A percentile compares a stretch with the other conserved stretches of the same genome.
Conservation (phyloP, 768 basidiomycete species). For the Calocybe indica region DNA sequence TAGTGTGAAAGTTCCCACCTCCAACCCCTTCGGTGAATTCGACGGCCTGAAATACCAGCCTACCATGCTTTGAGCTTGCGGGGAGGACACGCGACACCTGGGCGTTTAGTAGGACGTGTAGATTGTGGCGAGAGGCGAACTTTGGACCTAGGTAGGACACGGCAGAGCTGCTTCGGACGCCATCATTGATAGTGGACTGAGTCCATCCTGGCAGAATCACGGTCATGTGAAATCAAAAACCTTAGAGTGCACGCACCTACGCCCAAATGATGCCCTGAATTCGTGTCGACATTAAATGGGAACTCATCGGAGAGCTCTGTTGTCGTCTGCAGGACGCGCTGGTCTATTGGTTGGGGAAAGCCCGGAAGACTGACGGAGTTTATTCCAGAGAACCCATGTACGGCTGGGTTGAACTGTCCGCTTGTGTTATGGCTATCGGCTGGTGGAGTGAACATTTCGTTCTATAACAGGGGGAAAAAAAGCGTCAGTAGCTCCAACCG, state of each 20-base stretch:
- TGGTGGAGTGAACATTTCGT: neutral
- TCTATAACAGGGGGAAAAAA: neutral
- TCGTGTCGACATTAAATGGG: neutral
- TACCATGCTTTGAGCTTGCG: neutral
- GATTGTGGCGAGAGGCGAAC: constrained; percentile 18
- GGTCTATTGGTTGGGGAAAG: neutral
- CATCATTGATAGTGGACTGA: constrained; percentile 5
- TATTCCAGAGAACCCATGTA: neutral
- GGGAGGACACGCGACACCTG: constrained; percentile 21
- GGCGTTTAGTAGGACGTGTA: constrained; percentile 24
- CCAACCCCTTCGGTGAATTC: constrained; percentile 3
- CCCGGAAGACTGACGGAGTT: neutral
- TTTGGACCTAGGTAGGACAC: constrained; percentile 20
- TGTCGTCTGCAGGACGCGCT: neutral
- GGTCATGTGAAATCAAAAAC: neutral
- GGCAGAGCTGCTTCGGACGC: constrained; percentile 23
- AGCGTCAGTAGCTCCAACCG: constrained; percentile 19
- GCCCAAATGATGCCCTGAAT: neutral
- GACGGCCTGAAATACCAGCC: constrained; percentile 3
- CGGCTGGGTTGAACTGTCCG: constrained; percentile 2
- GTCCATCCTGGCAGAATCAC: neutral
- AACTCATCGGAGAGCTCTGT: neutral
- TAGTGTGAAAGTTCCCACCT: neutral
- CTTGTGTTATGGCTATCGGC: constrained; percentile 1
- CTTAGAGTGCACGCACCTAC: neutral